Evolutionary conservation across 352 stramenopile species (phyloP).

Genomic region (Pythium dissotocum): DNA sequence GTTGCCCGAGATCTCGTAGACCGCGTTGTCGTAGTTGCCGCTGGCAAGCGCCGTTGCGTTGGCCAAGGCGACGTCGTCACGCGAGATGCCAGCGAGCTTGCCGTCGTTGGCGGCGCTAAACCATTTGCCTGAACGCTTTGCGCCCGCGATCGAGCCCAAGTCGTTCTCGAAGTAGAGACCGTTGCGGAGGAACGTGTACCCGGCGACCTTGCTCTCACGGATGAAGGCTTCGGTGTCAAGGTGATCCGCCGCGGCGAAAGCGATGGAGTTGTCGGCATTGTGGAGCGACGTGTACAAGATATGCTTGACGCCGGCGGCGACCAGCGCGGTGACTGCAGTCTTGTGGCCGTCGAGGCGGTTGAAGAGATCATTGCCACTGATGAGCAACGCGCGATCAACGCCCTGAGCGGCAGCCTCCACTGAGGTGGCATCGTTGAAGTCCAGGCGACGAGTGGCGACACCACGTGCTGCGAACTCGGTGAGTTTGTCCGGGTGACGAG

Average conservation of each 20-base stretch:
- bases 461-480: slow-evolving; percentile 10
- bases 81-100: slow-evolving; percentile 4
- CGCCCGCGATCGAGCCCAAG: neutral
- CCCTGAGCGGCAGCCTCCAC: slow-evolving; percentile 22
- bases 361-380: slow-evolving; percentile 19
- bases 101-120: slow-evolving; percentile 11
- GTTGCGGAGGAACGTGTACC: slow-evolving; percentile 29
- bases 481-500: slow-evolving; percentile 23
- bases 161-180: slow-evolving; percentile 28
- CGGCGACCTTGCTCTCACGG: slow-evolving; percentile 15
- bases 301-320: slow-evolving; percentile 22
- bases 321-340: slow-evolving; percentile 11
- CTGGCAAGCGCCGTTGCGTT: slow-evolving; percentile 17
- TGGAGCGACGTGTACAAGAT: slow-evolving; percentile 29
- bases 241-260: slow-evolving; percentile 6
- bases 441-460: slow-evolving; percentile 14
- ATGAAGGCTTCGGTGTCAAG: slow-evolving; percentile 16
- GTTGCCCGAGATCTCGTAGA: slow-evolving; percentile 14
- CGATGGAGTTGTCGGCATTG: slow-evolving; percentile 15
- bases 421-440: slow-evolving; percentile 17
- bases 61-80: slow-evolving; percentile 16
- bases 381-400: slow-evolving; percentile 26
- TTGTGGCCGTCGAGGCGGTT: slow-evolving; percentile 1
- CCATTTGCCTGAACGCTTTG: slow-evolving; percentile 19
- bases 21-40: slow-evolving; percentile 13